A percentile compares a stretch with the other conserved stretches of the same genome.
Conservation (phyloP, 2,329 filamentous ascomycete species). For the Phyllosticta capitalensis region DNA sequence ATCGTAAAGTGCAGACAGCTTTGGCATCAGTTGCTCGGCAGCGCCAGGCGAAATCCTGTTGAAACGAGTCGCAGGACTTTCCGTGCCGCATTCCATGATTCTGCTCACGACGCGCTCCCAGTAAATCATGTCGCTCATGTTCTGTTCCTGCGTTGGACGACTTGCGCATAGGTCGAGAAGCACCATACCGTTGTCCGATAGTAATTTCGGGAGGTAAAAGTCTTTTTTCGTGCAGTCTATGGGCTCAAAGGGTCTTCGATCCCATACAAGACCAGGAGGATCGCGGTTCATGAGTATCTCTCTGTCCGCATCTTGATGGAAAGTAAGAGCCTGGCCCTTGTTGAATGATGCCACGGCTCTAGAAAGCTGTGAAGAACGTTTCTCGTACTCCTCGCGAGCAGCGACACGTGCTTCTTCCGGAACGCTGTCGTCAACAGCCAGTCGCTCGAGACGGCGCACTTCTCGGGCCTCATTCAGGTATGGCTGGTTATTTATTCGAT, state of each 20-base stretch:
- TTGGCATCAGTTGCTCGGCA: background rate
- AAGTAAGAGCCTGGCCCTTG: background rate
- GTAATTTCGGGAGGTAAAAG: slow-evolving; percentile 50
- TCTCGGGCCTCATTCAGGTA: background rate
- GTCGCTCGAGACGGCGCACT: background rate
- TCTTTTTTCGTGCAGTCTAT: slow-evolving; percentile 50
- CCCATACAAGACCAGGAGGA: slow-evolving; percentile 53
- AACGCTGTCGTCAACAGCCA: background rate
- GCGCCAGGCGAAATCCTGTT: background rate
- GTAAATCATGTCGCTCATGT: slow-evolving; percentile 4
- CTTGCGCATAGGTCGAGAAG: slow-evolving; percentile 62
- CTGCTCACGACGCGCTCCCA: background rate
- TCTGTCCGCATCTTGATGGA: background rate
- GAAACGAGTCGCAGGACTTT: background rate
- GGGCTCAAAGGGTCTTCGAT: slow-evolving; percentile 62
- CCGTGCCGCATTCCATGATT: background rate
- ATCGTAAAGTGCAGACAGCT: slow-evolving; percentile 21
- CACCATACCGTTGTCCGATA: slow-evolving; percentile 30
- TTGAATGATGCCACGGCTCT: background rate
- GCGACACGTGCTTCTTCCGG: background rate
- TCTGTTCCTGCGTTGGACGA: slow-evolving; percentile 12
- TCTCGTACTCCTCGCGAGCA: slow-evolving; percentile 1
- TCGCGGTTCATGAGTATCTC: slow-evolving; percentile 28
- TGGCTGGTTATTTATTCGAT: background rate
- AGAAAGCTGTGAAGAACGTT: background rate